Evolutionary conservation across 2,329 filamentous ascomycete species (phyloP).

Genomic region (Orbilia blumenaviensis): DNA sequence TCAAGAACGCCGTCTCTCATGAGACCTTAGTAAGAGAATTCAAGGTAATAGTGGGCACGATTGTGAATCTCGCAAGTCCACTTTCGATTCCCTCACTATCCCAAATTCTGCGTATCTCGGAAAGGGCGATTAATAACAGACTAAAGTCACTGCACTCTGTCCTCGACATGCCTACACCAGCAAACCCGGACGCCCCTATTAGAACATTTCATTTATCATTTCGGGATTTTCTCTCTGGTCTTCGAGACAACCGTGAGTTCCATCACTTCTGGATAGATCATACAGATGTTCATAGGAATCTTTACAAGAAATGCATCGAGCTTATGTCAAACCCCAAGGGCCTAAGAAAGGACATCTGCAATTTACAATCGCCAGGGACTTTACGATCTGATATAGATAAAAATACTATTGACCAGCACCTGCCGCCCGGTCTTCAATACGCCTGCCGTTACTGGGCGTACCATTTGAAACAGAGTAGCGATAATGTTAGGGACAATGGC

Average conservation of each 20-base stretch:
- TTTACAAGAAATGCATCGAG: neutral
- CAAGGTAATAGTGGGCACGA: neutral
- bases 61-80: neutral
- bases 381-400: constrained; percentile 53
- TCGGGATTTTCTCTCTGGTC: constrained; percentile 21
- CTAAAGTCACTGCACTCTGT: constrained; percentile 11
- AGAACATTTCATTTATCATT: constrained; percentile 38
- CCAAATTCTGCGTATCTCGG: neutral
- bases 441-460: constrained; percentile 60
- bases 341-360: constrained; percentile 59
- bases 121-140: neutral
- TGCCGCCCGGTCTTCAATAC: constrained; percentile 60
- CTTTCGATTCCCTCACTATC: neutral
- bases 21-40: neutral
- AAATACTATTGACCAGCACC: constrained; percentile 54
- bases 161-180: neutral
- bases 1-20: neutral
- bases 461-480: constrained; percentile 58
- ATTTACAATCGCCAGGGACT: constrained; percentile 44
- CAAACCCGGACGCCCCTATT: neutral
- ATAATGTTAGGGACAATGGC: constrained; percentile 55
- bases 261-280: neutral
- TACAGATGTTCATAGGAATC: neutral
- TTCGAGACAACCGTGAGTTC: neutral
- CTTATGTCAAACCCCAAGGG: constrained; percentile 4